Base-by-base conservation (phyloP, 805 yeast species). In the Wickerhamiella australiensis region DNA sequence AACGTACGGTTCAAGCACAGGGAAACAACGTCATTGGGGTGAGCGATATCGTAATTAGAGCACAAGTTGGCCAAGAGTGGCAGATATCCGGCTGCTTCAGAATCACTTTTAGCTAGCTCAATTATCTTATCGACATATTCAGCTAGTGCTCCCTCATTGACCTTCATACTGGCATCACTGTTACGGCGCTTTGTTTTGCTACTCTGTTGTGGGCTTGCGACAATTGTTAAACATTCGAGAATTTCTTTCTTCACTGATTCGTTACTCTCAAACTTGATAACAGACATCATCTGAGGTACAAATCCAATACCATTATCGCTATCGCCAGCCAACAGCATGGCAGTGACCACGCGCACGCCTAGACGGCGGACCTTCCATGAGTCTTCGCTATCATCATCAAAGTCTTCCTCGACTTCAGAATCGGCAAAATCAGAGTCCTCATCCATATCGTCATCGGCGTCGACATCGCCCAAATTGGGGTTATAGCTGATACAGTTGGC, bases 331-430 rank as follows among this genome's bases (percentile, higher is more conserved):
- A 20, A n/a, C 3, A 42, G 12, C 21, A 38, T 7, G 1, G 45
- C 45, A 2, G 15, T 18, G 5, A 40, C 42, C 3, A 49, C 17
- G 3, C 46, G 26, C 7, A 29, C 37, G 5, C 35, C 44, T n/a
- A 20, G 26, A 3, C 49, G 29, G 15, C 52, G 23, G 21, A 49
- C 31, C 40, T 33, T 43, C 52, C 52, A 49, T 1, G 49, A 44
- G n/a, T 37, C 40, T 17, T 49, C 51, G 13, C 38, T 40, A 17
- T 49, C 51, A 17, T 42, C 46, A 26, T 49, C 51, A 17, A 35
- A 29, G 20, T 26, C 51, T 12, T 43, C 47, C 31, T 44, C 42
- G 20, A 48, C 22, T 18, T 49, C 51, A 15, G 29, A 20, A 11
- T 21, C 42, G n/a, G 9, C 42, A 18, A 23, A 23, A 31, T 43